Percentiles rank a stretch among this genome's conserved stretches.
Evolutionary conservation across 148 eudicot genomes (phyloP).

Genomic region (Rhododendron williamsianum): DNA sequence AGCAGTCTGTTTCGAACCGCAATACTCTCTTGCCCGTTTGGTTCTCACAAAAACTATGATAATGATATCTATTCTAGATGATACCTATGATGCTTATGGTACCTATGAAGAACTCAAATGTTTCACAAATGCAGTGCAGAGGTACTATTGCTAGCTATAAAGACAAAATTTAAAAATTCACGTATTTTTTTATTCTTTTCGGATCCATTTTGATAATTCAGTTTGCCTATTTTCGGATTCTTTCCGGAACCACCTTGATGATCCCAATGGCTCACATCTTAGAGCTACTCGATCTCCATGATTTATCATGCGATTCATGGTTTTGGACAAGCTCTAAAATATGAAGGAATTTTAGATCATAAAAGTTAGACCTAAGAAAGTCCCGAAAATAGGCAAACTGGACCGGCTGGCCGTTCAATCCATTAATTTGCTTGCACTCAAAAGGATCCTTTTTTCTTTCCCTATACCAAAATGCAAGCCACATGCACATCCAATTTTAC

Average conservation of each 20-base stretch:
- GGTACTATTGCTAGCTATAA: not conserved
- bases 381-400: too few relatives aligned
- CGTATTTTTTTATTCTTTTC: too few relatives aligned
- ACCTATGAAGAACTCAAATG: constrained; percentile 18
- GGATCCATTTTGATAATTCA: not conserved
- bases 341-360: too few relatives aligned
- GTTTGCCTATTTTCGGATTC: not conserved
- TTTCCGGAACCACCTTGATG: not conserved
- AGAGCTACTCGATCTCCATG: too few relatives aligned
- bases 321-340: too few relatives aligned
- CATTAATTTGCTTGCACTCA: too few relatives aligned
- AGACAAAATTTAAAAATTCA: not conserved
- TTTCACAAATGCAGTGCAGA: constrained; percentile 11
- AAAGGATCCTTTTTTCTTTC: too few relatives aligned
- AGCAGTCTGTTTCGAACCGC: constrained; percentile 17
- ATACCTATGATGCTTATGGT: constrained; percentile 7
- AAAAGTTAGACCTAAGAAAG: too few relatives aligned
- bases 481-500: too few relatives aligned
- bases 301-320: too few relatives aligned
- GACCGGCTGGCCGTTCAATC: too few relatives aligned
- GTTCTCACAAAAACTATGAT: not conserved
- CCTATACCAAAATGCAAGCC: too few relatives aligned
- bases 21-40: not conserved
- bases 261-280: not conserved
- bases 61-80: not conserved